Base-by-base conservation (phyloP, 257 asterid genomes). In the Eucommia ulmoides region DNA sequence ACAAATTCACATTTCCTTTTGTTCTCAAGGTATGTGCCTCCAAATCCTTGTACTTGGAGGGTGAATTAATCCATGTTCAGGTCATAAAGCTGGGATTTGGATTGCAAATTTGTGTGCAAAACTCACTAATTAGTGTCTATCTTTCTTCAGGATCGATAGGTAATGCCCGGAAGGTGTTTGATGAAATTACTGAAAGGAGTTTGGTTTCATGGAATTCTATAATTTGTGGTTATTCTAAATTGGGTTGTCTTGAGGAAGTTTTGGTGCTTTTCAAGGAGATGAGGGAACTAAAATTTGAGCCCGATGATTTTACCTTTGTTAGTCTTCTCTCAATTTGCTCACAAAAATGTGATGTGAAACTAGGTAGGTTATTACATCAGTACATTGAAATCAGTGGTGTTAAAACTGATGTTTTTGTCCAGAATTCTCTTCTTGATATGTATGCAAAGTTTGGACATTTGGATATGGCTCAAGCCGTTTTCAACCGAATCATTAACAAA, bases 401-500 rank as follows among this genome's bases (percentile, higher is more conserved):
- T 15, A 14, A 38, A 4, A 15, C 16, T 38, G 45, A 38, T 38
- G n/a, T 38, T 38, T 38, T 8, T 38, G 45, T 38, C 3, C 45
- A 38, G 45, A 38, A 38, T 38, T 7, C 45, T 15, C 45, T 38
- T 38, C 3, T 38, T 3, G 45, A 38, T 38, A 38, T 38, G 45
- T 38, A 38, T 38, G 45, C 45, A 7, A 38, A 15, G 45, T 38
- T 12, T 38, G 45, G 45, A 18, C 7, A 38, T 38, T 4, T 38
- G 45, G 10, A 38, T 38, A 15, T 2, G 2, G 45, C 45, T 38
- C 45, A 38, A 15, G 45, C 16, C 2, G 45, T 38, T 38, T 38
- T 38, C n/a, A 14, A 4, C 45, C 7, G 45, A 38, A 38, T 38
- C 25, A 56, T 41, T 44, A 55, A 61, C 20, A 77, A 65, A 55